Base-by-base conservation (phyloP, 768 basidiomycete species). In the Tricholoma hemisulphureum region DNA sequence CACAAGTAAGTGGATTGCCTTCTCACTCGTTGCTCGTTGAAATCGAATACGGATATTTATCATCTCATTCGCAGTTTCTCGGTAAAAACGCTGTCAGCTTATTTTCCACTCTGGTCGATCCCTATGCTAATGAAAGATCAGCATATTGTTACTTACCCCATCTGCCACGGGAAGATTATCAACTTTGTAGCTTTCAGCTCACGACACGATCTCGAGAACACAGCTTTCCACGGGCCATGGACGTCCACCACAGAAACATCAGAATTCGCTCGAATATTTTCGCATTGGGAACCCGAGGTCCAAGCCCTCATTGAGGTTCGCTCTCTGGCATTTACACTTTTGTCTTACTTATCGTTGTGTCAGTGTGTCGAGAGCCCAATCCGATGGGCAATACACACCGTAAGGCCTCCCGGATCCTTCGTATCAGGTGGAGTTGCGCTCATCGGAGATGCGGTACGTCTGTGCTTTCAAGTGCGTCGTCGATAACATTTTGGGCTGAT, bases 381-480 rank as follows among this genome's bases (percentile, higher is more conserved):
- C 23, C 23, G 8, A 21, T 14, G 48, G 21, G 48, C 21, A 5
- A 26, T 29, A 26, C 48, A 11, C 18, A 48, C n/a, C 21, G 14
- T 28, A 13, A 48, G 56, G 6, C 71, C 72, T 6, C 63, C 84
- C 13, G 71, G 75, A 0, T 67, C 67, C 6, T 82, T 73, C 58
- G 74, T 74, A 1, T 63, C 65, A 18, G 75, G 72, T 11, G 66
- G 69, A 3, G 75, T 83, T 3, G 77, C 75, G 6, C 67, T 85
- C 10, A 64, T 79, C 2, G 83, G 82, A 21, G 83, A 84, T 58
- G 75, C 83, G 5, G 78, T 79, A 59, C 48, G 71, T 6, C 28
- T 41, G 11, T 11, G n/a, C n/a, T n/a, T n/a, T n/a, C n/a, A n/a
- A n/a, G n/a, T 23, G 35, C 51, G 32, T 8, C 10, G 32, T 10